A percentile compares a stretch with the other conserved stretches of the same genome.
Evolutionary conservation across 352 stramenopile genomes (phyloP).

Genomic region (Globisporangium ultimum): DNA sequence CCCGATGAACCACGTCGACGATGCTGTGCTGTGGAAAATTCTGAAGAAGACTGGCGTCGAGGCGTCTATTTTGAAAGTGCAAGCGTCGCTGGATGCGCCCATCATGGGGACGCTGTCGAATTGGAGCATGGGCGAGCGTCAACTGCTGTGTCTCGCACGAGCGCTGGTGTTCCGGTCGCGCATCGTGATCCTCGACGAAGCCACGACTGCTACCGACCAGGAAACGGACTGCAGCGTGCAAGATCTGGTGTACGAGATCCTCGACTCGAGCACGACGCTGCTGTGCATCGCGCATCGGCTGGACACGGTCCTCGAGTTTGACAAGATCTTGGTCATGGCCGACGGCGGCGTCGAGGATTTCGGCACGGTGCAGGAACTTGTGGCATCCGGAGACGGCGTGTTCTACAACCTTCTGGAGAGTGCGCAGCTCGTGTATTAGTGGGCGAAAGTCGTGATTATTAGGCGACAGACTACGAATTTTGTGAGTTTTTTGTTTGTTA

Average conservation of each 20-base stretch:
- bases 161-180: conserved; percentile 83
- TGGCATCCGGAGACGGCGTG: conserved; percentile 26
- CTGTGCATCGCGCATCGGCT: conserved; percentile 94
- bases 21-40: conserved; percentile 48
- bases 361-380: conserved; percentile 37
- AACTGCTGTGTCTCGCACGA: conserved; percentile 92
- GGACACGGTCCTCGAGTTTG: conserved; percentile 91
- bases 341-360: conserved; percentile 58
- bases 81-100: conserved; percentile 24
- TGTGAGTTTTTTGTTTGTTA: no score
- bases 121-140: conserved; percentile 91
- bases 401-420: conserved; percentile 54
- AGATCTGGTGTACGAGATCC: conserved; percentile 61
- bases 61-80: conserved; percentile 25
- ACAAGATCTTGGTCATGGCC: conserved; percentile 87
- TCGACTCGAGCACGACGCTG: conserved; percentile 88
- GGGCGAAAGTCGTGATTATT: background rate
- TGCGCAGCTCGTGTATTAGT: conserved; percentile 28
- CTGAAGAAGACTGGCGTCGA: conserved; percentile 43
- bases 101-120: conserved; percentile 83
- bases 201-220: conserved; percentile 80
- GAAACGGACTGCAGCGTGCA: conserved; percentile 70
- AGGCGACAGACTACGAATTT: background rate
- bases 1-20: conserved; percentile 73
- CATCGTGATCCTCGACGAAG: conserved; percentile 96